Conservation (phyloP, 495 filamentous ascomycete genomes). For the Aspergillus egyptiacus region DNA sequence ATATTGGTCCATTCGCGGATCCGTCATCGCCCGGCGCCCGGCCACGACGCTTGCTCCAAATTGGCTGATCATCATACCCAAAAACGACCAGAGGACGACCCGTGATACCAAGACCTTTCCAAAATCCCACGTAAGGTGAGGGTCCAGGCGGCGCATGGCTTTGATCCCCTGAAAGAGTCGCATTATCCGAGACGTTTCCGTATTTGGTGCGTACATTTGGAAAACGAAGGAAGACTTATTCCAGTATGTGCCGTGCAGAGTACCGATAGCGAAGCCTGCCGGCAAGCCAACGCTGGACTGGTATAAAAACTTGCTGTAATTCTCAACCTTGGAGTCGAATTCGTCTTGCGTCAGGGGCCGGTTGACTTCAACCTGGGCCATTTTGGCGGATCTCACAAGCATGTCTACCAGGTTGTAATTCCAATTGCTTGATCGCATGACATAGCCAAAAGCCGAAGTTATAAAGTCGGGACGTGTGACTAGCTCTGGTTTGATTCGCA, state of each 20-base stretch:
- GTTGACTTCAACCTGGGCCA: too few relatives aligned
- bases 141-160: neutral
- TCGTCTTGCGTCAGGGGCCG: conserved; percentile 33
- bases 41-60: conserved; percentile 13
- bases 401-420: too few relatives aligned
- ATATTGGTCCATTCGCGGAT: conserved; percentile 28
- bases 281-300: conserved; percentile 12
- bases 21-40: conserved; percentile 13
- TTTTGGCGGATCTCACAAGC: too few relatives aligned
- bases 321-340: conserved; percentile 29
- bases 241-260: conserved; percentile 9
- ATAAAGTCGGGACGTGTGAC: too few relatives aligned
- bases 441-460: too few relatives aligned
- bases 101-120: too few relatives aligned
- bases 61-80: too few relatives aligned
- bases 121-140: neutral
- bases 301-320: conserved; percentile 20
- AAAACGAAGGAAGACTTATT: conserved; percentile 7
- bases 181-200: neutral
- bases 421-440: too few relatives aligned
- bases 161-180: conserved; percentile 1
- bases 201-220: conserved; percentile 3
- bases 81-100: too few relatives aligned
- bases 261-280: conserved; percentile 8
- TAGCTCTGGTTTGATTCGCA: too few relatives aligned